Conservation (phyloP, 768 basidiomycete genomes). For the Lentinula boryana region DNA sequence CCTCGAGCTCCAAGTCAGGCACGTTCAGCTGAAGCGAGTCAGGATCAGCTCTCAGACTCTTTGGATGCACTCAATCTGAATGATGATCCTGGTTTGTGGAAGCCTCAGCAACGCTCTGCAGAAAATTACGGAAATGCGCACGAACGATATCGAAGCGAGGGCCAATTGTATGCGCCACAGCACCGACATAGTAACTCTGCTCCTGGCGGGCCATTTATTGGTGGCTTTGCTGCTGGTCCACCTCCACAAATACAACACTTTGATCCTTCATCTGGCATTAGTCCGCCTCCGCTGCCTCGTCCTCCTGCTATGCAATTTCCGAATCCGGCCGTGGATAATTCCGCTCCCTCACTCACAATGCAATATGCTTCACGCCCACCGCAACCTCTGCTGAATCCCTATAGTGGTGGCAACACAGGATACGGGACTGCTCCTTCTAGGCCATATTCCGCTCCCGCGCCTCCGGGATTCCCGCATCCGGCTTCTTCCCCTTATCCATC, state of each 20-base stretch:
- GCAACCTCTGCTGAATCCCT: slow-evolving; percentile 29
- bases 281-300: slow-evolving; percentile 16
- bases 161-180: neutral
- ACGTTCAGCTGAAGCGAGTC: neutral
- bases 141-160: neutral
- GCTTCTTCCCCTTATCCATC: neutral
- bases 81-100: slow-evolving; percentile 9
- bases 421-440: slow-evolving; percentile 18
- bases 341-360: slow-evolving; percentile 28
- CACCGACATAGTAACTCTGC: neutral
- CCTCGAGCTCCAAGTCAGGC: neutral
- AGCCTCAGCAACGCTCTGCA: neutral
- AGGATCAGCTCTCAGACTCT: slow-evolving; percentile 18
- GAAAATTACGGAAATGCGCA: neutral
- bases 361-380: slow-evolving; percentile 21
- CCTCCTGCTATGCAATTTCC: slow-evolving; percentile 23
- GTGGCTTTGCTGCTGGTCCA: slow-evolving; percentile 34
- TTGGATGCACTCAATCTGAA: slow-evolving; percentile 27
- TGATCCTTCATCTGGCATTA: neutral
- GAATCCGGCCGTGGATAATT: slow-evolving; percentile 10
- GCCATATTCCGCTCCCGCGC: slow-evolving; percentile 25
- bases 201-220: slow-evolving; percentile 30
- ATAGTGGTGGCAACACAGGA: slow-evolving; percentile 4
- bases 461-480: neutral
- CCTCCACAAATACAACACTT: neutral